Evolutionary conservation across 2,329 filamentous ascomycete genomes (phyloP).

Genomic region (Fusarium hostae): DNA sequence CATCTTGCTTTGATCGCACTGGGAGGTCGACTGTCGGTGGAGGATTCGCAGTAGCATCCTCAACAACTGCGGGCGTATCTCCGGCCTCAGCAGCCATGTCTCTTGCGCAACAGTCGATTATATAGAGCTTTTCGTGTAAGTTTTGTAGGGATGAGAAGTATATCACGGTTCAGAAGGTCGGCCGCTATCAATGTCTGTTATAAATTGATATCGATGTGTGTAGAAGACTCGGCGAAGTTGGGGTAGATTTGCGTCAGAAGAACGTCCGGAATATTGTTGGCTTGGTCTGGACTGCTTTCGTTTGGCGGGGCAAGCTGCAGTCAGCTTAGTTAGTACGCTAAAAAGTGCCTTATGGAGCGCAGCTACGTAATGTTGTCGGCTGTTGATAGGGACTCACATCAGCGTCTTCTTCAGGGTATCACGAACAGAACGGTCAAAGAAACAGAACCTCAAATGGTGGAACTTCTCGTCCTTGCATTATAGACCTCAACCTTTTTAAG

Average conservation of each 20-base stretch:
- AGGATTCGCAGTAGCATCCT: constrained; percentile 27
- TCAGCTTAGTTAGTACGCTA: constrained; percentile 24
- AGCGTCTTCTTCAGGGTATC: constrained; percentile 8
- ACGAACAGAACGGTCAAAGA: constrained; percentile 2
- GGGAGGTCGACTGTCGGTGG: constrained; percentile 42
- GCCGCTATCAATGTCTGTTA: constrained; percentile 22
- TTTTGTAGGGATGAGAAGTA: background rate
- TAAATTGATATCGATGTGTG: background rate
- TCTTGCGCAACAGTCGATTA: constrained; percentile 14
- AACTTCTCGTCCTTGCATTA: background rate
- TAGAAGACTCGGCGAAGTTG: constrained; percentile 19
- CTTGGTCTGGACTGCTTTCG: constrained; percentile 2
- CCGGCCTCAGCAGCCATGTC: constrained; percentile 46
- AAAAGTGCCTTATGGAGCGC: constrained; percentile 7
- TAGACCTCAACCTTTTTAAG: constrained; percentile 20
- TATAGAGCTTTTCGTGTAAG: constrained; percentile 8
- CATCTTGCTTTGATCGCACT: constrained; percentile 46
- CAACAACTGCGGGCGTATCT: constrained; percentile 41
- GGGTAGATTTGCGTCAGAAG: constrained; percentile 15
- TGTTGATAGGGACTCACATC: background rate
- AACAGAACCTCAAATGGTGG: background rate
- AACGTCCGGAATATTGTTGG: constrained; percentile 15
- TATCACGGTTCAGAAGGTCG: background rate
- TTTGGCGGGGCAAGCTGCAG: constrained; percentile 41
- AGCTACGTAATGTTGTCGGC: constrained; percentile 31